These are phyloP conservation scores for Gaultheria prostrata DNA, from an alignment of 148 eudicot genomes.

Conservation along the genomic window DNA sequence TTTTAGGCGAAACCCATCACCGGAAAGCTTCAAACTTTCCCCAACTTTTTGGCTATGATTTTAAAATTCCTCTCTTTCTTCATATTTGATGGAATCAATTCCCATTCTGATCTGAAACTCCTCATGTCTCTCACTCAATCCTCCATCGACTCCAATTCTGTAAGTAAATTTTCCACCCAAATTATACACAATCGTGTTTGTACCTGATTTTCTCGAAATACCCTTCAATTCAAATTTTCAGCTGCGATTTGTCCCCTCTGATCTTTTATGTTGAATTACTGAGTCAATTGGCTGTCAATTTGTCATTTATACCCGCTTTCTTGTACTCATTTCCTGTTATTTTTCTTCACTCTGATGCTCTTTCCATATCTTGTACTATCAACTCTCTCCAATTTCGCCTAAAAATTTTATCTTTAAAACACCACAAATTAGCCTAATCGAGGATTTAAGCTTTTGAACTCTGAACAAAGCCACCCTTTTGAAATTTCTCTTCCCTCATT, in stretches of 20 bases:
- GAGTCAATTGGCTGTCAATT: slow-evolving; percentile 35
- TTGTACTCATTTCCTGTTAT: slow-evolving; percentile 41
- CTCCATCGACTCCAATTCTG: neutral
- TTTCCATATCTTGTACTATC: slow-evolving; percentile 38
- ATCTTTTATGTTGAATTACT: slow-evolving; percentile 47
- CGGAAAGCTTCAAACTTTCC: slow-evolving; percentile 10
- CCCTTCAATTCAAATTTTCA: neutral
- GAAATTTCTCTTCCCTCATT: slow-evolving; percentile 1
- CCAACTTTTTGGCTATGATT: neutral
- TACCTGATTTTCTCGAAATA: neutral
- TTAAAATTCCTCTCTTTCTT: neutral
- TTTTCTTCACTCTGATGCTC: slow-evolving; percentile 39
- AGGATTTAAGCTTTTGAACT: no score
- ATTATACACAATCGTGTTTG: neutral
- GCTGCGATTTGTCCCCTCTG: slow-evolving; percentile 35
- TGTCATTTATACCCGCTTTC: slow-evolving; percentile 32
- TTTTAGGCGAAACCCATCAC: neutral
- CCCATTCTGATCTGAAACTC: slow-evolving; percentile 1
- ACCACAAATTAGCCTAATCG: no score
- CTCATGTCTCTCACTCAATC: slow-evolving; percentile 11
- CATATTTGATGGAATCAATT: neutral
- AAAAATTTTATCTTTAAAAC: neutral
- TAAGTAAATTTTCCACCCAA: neutral
- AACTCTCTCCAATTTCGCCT: slow-evolving; percentile 25
- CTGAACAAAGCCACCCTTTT: no score